Evolutionary conservation across 2,329 filamentous ascomycete species (phyloP).

Genomic region (Triangularia setosa): DNA sequence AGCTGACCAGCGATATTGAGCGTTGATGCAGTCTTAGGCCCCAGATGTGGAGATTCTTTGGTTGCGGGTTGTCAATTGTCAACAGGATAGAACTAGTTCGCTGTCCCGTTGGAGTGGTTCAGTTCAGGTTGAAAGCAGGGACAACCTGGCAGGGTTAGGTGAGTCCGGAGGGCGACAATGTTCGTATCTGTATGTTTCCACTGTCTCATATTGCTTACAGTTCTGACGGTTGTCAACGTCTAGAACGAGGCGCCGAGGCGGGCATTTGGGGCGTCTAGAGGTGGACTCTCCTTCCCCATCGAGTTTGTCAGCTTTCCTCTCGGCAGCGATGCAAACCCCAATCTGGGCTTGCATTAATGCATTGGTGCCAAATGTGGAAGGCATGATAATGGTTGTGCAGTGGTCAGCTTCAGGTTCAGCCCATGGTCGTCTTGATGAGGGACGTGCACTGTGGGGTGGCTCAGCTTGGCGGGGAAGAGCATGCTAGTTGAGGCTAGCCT

Average conservation of each 20-base stretch:
- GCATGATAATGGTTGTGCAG: neutral
- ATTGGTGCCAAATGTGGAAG: slow-evolving; percentile 1
- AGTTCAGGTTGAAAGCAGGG: neutral
- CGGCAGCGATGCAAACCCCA: neutral
- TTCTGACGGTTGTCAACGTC: neutral
- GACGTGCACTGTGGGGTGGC: neutral
- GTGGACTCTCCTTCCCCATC: neutral
- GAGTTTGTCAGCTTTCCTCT: too few species aligned
- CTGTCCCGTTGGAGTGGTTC: neutral
- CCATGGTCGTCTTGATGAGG: neutral
- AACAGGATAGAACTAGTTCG: too few species aligned
- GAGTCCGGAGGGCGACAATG: neutral
- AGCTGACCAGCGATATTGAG: too few species aligned
- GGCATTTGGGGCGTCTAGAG: neutral
- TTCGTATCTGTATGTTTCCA: neutral
- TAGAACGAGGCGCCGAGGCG: neutral
- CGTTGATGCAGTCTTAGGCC: too few species aligned
- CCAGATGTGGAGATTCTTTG: too few species aligned
- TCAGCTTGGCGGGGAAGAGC: neutral
- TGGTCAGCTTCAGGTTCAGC: neutral
- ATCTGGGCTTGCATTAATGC: neutral
- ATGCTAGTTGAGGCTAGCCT: neutral
- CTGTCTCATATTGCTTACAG: neutral
- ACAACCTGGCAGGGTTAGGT: neutral
- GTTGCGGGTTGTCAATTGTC: too few species aligned